phyloP scores from a whole-genome alignment of 2,329 filamentous ascomycete genomes.

The Calonectria hawksworthii region DNA sequence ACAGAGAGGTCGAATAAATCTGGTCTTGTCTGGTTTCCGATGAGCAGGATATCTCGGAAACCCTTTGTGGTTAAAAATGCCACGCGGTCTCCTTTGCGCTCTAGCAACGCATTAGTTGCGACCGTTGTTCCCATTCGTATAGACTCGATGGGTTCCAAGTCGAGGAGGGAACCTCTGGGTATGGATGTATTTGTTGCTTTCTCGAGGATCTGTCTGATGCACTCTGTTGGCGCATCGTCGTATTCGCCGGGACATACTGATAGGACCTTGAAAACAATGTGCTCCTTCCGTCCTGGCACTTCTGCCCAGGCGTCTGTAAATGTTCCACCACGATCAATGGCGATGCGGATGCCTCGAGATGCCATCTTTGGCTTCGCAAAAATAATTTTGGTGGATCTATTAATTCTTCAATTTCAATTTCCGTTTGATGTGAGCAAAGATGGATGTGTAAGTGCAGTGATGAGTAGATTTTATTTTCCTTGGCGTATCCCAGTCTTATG shows the following conservation, averaged over 20 bases:
- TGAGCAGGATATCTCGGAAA: slow-evolving; percentile 79
- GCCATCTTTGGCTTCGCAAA: slow-evolving; percentile 26
- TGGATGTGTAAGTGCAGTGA: too few species aligned
- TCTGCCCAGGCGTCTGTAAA: slow-evolving; percentile 46
- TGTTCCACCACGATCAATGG: slow-evolving; percentile 47
- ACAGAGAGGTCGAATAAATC: slow-evolving; percentile 82
- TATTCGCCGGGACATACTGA: slow-evolving; percentile 78
- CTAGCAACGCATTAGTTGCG: slow-evolving; percentile 82
- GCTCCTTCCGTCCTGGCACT: slow-evolving; percentile 36
- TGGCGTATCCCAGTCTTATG: background rate
- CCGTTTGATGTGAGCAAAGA: too few species aligned
- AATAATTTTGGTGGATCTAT: too few species aligned
- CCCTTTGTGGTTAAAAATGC: slow-evolving; percentile 80
- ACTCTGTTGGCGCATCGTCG: slow-evolving; percentile 80
- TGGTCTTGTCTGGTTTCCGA: slow-evolving; percentile 81
- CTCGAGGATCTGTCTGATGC: slow-evolving; percentile 68
- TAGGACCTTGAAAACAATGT: slow-evolving; percentile 44
- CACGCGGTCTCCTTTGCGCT: slow-evolving; percentile 79
- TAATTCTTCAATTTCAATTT: too few species aligned
- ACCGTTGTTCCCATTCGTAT: slow-evolving; percentile 88
- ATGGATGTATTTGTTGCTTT: slow-evolving; percentile 49
- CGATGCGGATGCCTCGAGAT: slow-evolving; percentile 44
- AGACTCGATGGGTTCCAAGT: slow-evolving; percentile 64
- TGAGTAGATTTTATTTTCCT: background rate
- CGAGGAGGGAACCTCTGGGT: slow-evolving; percentile 51